These are phyloP conservation scores for Fonsecaea monophora DNA, from an alignment of 2,329 filamentous ascomycete species.

Conservation along the genomic window DNA sequence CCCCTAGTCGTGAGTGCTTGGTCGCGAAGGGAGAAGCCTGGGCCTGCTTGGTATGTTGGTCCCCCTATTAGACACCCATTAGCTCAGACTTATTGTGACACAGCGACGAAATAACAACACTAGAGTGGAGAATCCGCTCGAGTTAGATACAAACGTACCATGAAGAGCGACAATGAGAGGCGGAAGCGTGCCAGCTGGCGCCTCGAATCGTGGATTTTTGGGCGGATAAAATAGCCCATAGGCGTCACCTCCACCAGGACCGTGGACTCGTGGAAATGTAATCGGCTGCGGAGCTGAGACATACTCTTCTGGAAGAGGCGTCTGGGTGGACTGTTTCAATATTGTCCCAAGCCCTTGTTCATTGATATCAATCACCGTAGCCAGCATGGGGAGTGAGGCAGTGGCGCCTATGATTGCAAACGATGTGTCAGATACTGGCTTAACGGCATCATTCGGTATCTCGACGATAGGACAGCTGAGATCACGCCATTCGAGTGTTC, in stretches of 20 bases:
- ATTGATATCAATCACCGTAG: slow-evolving; percentile 11
- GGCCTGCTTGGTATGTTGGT: slow-evolving; percentile 54
- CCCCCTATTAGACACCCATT: slow-evolving; percentile 42
- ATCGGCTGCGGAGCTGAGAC: slow-evolving; percentile 45
- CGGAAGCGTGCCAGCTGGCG: slow-evolving; percentile 50
- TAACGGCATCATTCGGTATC: slow-evolving; percentile 43
- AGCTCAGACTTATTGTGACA: neutral
- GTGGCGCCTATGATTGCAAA: slow-evolving; percentile 18
- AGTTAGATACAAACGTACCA: slow-evolving; percentile 42
- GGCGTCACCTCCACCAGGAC: slow-evolving; percentile 41
- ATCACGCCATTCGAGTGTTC: slow-evolving; percentile 73
- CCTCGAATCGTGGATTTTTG: slow-evolving; percentile 54
- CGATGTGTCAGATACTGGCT: slow-evolving; percentile 9
- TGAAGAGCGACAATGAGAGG: slow-evolving; percentile 60
- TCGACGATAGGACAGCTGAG: slow-evolving; percentile 61
- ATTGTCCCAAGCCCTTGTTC: slow-evolving; percentile 13
- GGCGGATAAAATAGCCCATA: slow-evolving; percentile 60
- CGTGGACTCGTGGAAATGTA: slow-evolving; percentile 45
- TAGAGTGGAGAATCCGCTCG: neutral
- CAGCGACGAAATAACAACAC: neutral
- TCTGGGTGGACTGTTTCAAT: slow-evolving; percentile 9
- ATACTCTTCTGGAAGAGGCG: slow-evolving; percentile 38
- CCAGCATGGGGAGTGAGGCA: slow-evolving; percentile 11
- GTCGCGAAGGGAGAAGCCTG: slow-evolving; percentile 53
- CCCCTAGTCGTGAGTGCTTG: slow-evolving; percentile 63